Base-by-base conservation (phyloP, 106 monocot genomes). In the Dendrobium catenatum region DNA sequence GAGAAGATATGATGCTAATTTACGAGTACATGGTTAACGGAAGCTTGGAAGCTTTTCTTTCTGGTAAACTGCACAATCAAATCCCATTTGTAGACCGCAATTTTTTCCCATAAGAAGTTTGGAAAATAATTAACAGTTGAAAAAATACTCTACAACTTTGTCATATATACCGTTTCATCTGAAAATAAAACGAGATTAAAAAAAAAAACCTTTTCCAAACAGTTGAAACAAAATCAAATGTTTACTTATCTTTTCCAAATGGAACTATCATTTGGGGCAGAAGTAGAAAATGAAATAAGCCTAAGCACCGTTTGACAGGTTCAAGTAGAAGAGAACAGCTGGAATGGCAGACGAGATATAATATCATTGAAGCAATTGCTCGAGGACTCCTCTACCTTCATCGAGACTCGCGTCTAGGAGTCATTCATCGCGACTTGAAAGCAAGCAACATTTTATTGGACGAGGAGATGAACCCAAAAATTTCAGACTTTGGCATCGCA, bases 391-490 rank as follows among this genome's bases (percentile, higher is more conserved):
- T 79, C 6, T 79, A 79, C 44, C 79, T 79, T 67, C 79, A 79
- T 19, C 64, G 64, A 6, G 79, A 79, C 24, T 79, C 79, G 16
- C 41, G 79, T 24, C 11, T 79, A 10, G 16, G 66, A 7, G 42
- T 79, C n/a, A 79, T 79, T 27, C 79, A 79, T 9, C 79, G 79
- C 0, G 79, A 79, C 24, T 22, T 79, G 64, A 79, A 79, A 44
- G 79, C 67, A 1, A 79, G 79, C 66, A 80, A 80, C 80, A 80
- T 80, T 22, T 73, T 80, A 31, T 31, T 80, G 19, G 80, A 80
- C 20, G 72, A 47, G 47, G 51, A 72, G 29, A 81, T 81, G 81
- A 81, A 75, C 48, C 81, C 81, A 4, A 81, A 81, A 18, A 81
- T 81, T 27, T 75, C 81, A 15, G 81, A 81, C 44, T 81, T 81